Percentiles rank a stretch among this genome's conserved stretches.
These are phyloP conservation scores for Thecaphora thlaspeos DNA, from an alignment of 1,284 basidiomycete species.

Conservation along the genomic window DNA sequence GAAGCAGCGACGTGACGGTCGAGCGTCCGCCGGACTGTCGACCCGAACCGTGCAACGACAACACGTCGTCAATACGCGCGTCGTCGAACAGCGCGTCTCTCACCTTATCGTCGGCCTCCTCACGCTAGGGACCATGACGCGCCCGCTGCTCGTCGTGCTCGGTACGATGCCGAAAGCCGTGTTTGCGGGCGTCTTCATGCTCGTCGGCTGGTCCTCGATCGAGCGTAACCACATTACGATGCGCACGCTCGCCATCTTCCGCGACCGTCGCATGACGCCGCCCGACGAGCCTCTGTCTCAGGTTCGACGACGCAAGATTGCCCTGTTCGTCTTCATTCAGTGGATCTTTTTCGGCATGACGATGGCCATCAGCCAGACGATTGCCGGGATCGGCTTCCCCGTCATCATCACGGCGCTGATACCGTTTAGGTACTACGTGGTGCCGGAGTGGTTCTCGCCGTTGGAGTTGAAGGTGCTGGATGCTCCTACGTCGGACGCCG, in stretches of 20 bases:
- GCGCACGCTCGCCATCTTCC: constrained; percentile 78
- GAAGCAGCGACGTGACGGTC: too few relatives aligned
- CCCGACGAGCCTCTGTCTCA: constrained; percentile 64
- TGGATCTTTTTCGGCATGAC: constrained; percentile 83
- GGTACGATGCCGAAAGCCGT: constrained; percentile 51
- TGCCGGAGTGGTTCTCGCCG: constrained; percentile 75
- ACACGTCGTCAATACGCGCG: constrained; percentile 43
- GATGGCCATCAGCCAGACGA: constrained; percentile 87
- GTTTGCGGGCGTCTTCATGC: constrained; percentile 56
- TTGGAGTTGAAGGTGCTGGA: constrained; percentile 83
- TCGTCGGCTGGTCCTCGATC: constrained; percentile 64
- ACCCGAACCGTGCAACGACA: constrained; percentile 30
- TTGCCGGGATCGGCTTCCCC: constrained; percentile 77
- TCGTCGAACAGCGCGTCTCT: constrained; percentile 53
- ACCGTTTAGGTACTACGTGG: constrained; percentile 72
- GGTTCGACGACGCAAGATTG: constrained; percentile 73
- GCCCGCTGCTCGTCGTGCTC: constrained; percentile 53
- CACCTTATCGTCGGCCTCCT: constrained; percentile 54
- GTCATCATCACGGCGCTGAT: constrained; percentile 83
- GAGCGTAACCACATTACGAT: constrained; percentile 78
- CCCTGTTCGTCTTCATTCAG: constrained; percentile 77
- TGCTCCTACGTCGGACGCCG: constrained; percentile 71
- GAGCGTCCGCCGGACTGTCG: too few relatives aligned
- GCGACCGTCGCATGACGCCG: constrained; percentile 63
- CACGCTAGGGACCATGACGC: constrained; percentile 56